These are phyloP conservation scores for Trichoderma atrobrunneum DNA, from an alignment of 2,329 filamentous ascomycete genomes.

Conservation along the genomic window DNA sequence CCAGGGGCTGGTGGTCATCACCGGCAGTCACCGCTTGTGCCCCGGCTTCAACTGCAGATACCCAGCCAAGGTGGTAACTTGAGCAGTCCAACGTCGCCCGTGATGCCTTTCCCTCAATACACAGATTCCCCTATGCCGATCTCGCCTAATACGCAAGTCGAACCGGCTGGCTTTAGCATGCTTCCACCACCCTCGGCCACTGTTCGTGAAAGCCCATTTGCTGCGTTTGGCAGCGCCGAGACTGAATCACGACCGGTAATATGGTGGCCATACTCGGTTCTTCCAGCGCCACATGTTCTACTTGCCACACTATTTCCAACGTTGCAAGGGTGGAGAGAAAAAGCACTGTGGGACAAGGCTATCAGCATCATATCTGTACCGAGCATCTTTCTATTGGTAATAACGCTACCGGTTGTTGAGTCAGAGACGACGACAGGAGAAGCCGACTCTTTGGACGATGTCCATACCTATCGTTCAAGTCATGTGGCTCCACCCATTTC, in stretches of 20 bases:
- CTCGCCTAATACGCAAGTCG: conserved; percentile 40
- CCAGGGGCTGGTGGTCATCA: conserved; percentile 15
- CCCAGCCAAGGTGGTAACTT: conserved; percentile 43
- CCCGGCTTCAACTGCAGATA: conserved; percentile 45
- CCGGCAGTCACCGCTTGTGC: conserved; percentile 6
- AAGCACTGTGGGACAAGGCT: conserved; percentile 79
- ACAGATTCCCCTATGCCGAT: conserved; percentile 55
- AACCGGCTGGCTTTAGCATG: conserved; percentile 52
- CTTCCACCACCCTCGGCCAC: conserved; percentile 44
- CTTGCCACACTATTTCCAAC: conserved; percentile 81
- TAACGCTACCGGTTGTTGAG: conserved; percentile 90
- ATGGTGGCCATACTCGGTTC: conserved; percentile 78
- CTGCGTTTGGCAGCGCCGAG: conserved; percentile 39
- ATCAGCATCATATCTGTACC: conserved; percentile 82
- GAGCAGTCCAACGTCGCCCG: conserved; percentile 47
- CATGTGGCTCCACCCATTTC: conserved; percentile 36
- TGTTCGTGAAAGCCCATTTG: conserved; percentile 47
- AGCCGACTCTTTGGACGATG: conserved; percentile 25
- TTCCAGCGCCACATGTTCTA: conserved; percentile 71
- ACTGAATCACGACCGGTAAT: conserved; percentile 48
- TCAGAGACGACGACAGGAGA: conserved; percentile 56
- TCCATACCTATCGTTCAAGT: conserved; percentile 28
- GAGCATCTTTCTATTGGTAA: conserved; percentile 83
- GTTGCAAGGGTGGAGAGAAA: conserved; percentile 74
- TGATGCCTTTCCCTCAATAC: conserved; percentile 67